These are phyloP conservation scores for Sugiyamaella sp. DNA, from an alignment of 1,139 yeast genomes.

Conservation along the genomic window DNA sequence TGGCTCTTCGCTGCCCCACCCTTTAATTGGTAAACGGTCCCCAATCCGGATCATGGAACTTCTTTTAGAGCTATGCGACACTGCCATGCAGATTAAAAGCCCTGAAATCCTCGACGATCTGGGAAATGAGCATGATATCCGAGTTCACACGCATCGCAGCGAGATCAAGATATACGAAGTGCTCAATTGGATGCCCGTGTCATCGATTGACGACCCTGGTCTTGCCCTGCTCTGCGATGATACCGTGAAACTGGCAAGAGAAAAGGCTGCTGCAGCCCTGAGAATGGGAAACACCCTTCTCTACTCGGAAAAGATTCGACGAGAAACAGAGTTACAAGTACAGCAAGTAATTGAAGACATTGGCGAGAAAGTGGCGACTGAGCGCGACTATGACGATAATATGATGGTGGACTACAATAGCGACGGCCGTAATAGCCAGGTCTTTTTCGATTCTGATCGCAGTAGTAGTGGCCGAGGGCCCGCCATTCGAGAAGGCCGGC, in stretches of 20 bases:
- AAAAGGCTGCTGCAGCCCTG: slow-evolving; percentile 73
- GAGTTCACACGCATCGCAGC: slow-evolving; percentile 64
- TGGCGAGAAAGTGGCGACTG: slow-evolving; percentile 11
- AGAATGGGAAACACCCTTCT: slow-evolving; percentile 76
- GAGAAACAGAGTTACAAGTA: slow-evolving; percentile 78
- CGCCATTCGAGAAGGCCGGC: slow-evolving; percentile 17
- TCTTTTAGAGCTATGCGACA: slow-evolving; percentile 70
- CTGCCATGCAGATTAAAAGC: slow-evolving; percentile 73
- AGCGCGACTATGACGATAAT: slow-evolving; percentile 15
- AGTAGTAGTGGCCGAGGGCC: slow-evolving; percentile 26
- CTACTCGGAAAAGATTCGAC: slow-evolving; percentile 77
- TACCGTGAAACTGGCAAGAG: slow-evolving; percentile 61
- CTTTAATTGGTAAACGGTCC: slow-evolving; percentile 44
- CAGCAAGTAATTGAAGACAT: slow-evolving; percentile 61
- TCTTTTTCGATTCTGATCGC: slow-evolving; percentile 25
- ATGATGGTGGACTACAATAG: slow-evolving; percentile 13
- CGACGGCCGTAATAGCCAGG: slow-evolving; percentile 26
- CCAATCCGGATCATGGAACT: slow-evolving; percentile 70
- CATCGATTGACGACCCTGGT: slow-evolving; percentile 62
- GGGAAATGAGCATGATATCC: slow-evolving; percentile 31
- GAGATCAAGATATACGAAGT: slow-evolving; percentile 64
- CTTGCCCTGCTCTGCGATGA: slow-evolving; percentile 65
- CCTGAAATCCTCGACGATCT: slow-evolving; percentile 35
- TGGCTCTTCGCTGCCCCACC: slow-evolving; percentile 25
- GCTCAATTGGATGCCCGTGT: slow-evolving; percentile 56